Evolutionary conservation across 2,329 filamentous ascomycete genomes (phyloP).

Genomic region (Neobulgaria alba): DNA sequence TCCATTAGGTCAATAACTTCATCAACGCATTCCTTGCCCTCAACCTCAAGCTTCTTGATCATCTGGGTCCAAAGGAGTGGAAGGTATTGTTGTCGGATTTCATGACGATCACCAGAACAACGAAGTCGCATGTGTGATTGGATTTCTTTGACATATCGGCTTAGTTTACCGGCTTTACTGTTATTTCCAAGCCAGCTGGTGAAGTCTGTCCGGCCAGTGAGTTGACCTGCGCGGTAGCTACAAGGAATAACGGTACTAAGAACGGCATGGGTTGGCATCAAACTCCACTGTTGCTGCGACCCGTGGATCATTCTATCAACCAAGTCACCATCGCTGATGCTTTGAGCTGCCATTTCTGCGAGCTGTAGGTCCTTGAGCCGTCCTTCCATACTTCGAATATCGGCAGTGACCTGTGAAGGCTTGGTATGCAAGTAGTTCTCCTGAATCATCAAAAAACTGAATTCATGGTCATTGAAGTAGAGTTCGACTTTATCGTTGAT

Average conservation of each 20-base stretch:
- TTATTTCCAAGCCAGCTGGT: slow-evolving; percentile 93
- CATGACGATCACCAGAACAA: slow-evolving; percentile 83
- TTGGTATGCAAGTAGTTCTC: slow-evolving; percentile 91
- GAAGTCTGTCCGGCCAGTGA: slow-evolving; percentile 64
- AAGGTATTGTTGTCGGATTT: slow-evolving; percentile 90
- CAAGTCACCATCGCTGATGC: slow-evolving; percentile 93
- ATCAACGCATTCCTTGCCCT: slow-evolving; percentile 74
- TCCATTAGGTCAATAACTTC: slow-evolving; percentile 95
- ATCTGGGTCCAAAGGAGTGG: slow-evolving; percentile 79
- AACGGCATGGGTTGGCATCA: slow-evolving; percentile 93
- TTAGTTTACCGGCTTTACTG: slow-evolving; percentile 73
- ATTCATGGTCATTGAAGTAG: slow-evolving; percentile 99
- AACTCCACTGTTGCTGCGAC: slow-evolving; percentile 93
- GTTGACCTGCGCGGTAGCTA: slow-evolving; percentile 74
- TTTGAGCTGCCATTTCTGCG: slow-evolving; percentile 79
- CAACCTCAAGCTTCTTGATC: slow-evolving; percentile 61
- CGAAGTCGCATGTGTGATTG: slow-evolving; percentile 94
- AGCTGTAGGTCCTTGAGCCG: slow-evolving; percentile 80
- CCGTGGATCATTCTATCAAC: slow-evolving; percentile 98
- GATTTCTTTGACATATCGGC: slow-evolving; percentile 80
- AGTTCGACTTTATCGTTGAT: slow-evolving; percentile 97
- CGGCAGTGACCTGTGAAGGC: slow-evolving; percentile 53
- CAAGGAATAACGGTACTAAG: slow-evolving; percentile 92
- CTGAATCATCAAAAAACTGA: slow-evolving; percentile 95
- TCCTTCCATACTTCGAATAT: slow-evolving; percentile 44